Evolutionary conservation across 169 alveolate genomes (phyloP), one percentile per base, ranked within the genome.

Genomic region (Plasmodium malariae): DNA sequence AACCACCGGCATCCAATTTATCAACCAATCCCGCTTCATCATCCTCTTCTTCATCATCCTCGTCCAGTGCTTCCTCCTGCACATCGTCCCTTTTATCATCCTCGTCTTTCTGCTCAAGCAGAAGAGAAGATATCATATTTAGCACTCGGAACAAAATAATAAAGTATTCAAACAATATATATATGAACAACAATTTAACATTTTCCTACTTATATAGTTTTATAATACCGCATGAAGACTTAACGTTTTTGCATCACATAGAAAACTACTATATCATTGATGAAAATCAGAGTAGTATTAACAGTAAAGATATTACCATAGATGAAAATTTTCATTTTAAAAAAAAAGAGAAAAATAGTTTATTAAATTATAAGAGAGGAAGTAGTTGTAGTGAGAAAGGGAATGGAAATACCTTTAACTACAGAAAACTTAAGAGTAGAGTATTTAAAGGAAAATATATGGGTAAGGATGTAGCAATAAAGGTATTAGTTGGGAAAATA

Each of bases 401-500:
- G 9, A 60, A 14, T 26, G 6, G 0, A 11, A 83, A n/a, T n/a
- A n/a, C n/a, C n/a, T n/a, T n/a, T n/a, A n/a, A 67, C 51, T 57
- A 40, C 14, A 48, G 12, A 51, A 67, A 26, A 67, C n/a, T 83
- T 21, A n/a, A 40, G 3, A 83, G 91, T 21, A 65, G 88, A 70
- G 70, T 78, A 19, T 88, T 76, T 63, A 57, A 28, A 37, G 93
- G 93, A 2, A 88, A 73, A 60, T 88, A 83, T 65, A 48, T 88
- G 54, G 93, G 93, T 4, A 88, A 72, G 45, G 88, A 88, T 30
- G 93, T 88, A 62, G 93, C 93, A n/a, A 88, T 88, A 30, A 88
- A 83, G 48, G 74, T 88, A 40, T 55, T 88, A 60, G 89, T 88
- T 34, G 89, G 89, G 7, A 76, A 72, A 24, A 59, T 83, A 65